phyloP scores from a whole-genome alignment of 768 basidiomycete species.

The Mycena rosella region DNA sequence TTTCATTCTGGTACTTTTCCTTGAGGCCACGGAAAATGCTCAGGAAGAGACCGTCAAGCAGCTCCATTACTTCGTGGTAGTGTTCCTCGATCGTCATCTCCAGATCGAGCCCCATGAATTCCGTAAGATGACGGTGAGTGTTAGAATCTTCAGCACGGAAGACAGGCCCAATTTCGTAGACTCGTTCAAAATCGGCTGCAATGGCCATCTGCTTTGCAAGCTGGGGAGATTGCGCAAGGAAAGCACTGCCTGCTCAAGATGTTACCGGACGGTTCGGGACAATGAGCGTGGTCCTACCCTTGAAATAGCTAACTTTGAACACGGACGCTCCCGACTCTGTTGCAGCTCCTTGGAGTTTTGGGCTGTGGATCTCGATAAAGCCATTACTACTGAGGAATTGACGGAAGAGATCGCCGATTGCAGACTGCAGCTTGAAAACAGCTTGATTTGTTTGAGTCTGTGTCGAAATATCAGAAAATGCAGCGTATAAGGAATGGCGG shows the following conservation, averaged over 20 bases:
- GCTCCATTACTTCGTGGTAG: constrained; percentile 97
- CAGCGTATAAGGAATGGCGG: constrained; percentile 1
- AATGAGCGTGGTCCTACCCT: constrained; percentile 64
- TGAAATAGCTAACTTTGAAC: constrained; percentile 98
- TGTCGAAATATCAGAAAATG: constrained; percentile 14
- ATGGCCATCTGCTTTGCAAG: constrained; percentile 99
- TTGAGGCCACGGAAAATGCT: constrained; percentile 88
- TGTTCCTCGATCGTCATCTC: constrained; percentile 99
- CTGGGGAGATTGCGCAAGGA: constrained; percentile 96
- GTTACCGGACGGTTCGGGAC: not conserved
- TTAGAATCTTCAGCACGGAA: constrained; percentile 98
- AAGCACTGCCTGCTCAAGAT: constrained; percentile 79
- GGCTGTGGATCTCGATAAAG: constrained; percentile 97
- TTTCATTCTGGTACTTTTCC: constrained; percentile 83
- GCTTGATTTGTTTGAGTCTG: constrained; percentile 97
- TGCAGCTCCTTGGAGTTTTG: constrained; percentile 96
- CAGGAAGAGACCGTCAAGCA: constrained; percentile 89
- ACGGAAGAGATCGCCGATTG: constrained; percentile 90
- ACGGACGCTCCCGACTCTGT: constrained; percentile 98
- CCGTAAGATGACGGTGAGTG: constrained; percentile 98
- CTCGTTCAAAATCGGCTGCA: constrained; percentile 97
- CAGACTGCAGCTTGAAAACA: constrained; percentile 92
- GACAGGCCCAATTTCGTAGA: constrained; percentile 96
- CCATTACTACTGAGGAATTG: constrained; percentile 78
- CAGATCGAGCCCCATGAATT: constrained; percentile 98